Evolutionary conservation across 176 grass and related monocot genomes (phyloP).

Genomic region (Pontederia paniculata): DNA sequence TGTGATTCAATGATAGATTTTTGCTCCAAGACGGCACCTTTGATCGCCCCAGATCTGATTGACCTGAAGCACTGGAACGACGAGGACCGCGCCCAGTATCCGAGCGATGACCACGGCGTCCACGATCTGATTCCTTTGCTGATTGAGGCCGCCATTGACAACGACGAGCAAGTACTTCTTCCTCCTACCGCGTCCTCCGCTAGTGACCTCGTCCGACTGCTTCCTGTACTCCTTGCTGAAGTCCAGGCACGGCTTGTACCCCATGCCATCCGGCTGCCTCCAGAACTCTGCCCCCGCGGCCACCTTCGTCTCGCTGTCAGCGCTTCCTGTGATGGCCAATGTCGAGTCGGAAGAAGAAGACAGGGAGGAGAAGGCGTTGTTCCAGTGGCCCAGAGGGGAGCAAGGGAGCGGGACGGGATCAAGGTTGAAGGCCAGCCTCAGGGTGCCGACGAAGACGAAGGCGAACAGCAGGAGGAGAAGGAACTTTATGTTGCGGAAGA

Average conservation of each 20-base stretch:
- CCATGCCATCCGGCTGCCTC: constrained; percentile 37
- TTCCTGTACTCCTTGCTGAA: constrained; percentile 33
- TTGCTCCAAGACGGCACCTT: constrained; percentile 17
- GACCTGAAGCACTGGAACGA: constrained; percentile 42
- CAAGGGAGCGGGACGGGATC: constrained; percentile 22
- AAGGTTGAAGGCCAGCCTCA: constrained; percentile 23
- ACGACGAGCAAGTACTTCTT: constrained; percentile 39
- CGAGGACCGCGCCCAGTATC: constrained; percentile 39
- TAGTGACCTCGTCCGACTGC: background rate
- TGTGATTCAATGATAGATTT: background rate
- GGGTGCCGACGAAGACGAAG: constrained; percentile 18
- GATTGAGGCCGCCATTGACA: constrained; percentile 37
- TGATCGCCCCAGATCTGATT: constrained; percentile 42
- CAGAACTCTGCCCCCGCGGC: constrained; percentile 22
- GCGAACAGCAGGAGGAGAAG: constrained; percentile 20
- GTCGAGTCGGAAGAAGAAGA: background rate
- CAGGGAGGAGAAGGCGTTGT: background rate
- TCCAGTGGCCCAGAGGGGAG: constrained; percentile 9
- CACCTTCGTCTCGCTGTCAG: background rate
- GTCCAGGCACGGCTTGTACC: constrained; percentile 30
- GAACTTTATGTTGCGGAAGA: background rate
- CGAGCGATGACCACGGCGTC: constrained; percentile 41
- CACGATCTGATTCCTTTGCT: constrained; percentile 43
- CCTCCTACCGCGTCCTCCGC: background rate
- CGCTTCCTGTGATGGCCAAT: background rate